Evolutionary conservation across 805 yeast genomes (phyloP).

Genomic region (Allodekkera sacchari): DNA sequence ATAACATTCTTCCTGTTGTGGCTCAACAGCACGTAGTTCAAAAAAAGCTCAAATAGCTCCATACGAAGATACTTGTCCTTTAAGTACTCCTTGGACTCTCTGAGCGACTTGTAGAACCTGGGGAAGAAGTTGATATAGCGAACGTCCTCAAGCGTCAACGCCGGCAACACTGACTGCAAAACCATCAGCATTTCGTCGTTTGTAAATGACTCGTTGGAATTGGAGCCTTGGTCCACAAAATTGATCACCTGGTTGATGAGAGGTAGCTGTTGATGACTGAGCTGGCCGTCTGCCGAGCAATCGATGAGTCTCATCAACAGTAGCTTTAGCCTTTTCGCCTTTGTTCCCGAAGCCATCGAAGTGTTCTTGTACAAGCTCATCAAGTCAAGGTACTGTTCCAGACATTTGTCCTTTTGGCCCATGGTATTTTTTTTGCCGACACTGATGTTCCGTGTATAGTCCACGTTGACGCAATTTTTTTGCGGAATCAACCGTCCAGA

Average conservation of each 20-base stretch:
- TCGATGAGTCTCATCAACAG: constrained; percentile 13
- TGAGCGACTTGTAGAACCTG: constrained; percentile 21
- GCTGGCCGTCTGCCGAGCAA: constrained; percentile 14
- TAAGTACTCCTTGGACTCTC: constrained; percentile 18
- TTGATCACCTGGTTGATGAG: constrained; percentile 22
- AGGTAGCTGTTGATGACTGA: constrained; percentile 17
- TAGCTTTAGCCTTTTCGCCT: constrained; percentile 17
- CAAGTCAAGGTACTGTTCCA: constrained; percentile 17
- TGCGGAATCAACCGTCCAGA: too few species aligned
- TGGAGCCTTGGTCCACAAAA: constrained; percentile 19
- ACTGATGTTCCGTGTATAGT: too few species aligned
- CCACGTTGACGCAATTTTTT: too few species aligned
- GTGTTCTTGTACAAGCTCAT: constrained; percentile 15
- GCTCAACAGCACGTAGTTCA: constrained; percentile 24
- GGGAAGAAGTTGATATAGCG: constrained; percentile 25
- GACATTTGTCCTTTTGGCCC: too few species aligned
- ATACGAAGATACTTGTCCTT: constrained; percentile 15
- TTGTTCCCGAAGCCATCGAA: constrained; percentile 20
- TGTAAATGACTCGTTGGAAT: constrained; percentile 17
- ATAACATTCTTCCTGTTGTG: constrained; percentile 17
- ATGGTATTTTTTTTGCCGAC: too few species aligned
- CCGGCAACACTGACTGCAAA: constrained; percentile 17
- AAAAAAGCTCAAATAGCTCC: constrained; percentile 25
- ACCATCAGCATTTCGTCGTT: constrained; percentile 15
- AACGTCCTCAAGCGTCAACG: constrained; percentile 22